Conservation (phyloP, 768 basidiomycete species). For the Fibroporia radiculosa region DNA sequence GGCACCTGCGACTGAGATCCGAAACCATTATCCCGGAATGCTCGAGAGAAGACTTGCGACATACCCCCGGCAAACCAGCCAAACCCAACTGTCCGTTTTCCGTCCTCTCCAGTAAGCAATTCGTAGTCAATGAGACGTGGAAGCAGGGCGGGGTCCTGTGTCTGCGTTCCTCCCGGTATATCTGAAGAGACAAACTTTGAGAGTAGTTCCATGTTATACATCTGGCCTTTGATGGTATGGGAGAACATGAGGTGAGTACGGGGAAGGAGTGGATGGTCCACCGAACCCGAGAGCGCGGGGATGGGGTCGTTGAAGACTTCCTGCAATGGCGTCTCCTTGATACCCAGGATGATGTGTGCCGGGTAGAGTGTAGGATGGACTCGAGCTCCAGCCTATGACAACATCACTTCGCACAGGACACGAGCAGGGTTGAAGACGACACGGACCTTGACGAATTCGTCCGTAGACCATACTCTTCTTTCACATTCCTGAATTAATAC, state of each 20-base stretch:
- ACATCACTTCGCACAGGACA: background rate
- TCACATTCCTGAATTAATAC: constrained; percentile 76
- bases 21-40: background rate
- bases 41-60: too few species aligned
- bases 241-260: constrained; percentile 89
- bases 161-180: constrained; percentile 1
- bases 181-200: constrained; percentile 39
- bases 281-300: constrained; percentile 16
- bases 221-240: constrained; percentile 83
- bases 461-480: constrained; percentile 60
- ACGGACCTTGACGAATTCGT: constrained; percentile 60
- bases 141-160: constrained; percentile 13
- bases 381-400: constrained; percentile 65
- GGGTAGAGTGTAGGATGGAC: constrained; percentile 47
- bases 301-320: constrained; percentile 47
- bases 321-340: constrained; percentile 76
- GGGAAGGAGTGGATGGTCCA: constrained; percentile 21
- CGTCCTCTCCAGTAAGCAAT: constrained; percentile 52
- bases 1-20: constrained; percentile 65
- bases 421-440: background rate
- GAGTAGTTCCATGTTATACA: constrained; percentile 78
- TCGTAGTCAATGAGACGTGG: constrained; percentile 81
- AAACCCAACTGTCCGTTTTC: constrained; percentile 80
- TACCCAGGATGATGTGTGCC: constrained; percentile 76
- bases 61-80: constrained; percentile 89